A percentile compares a stretch with the other conserved stretches of the same genome.
Conservation (phyloP, 768 basidiomycete species). For the Hypsizygus marmoreus region DNA sequence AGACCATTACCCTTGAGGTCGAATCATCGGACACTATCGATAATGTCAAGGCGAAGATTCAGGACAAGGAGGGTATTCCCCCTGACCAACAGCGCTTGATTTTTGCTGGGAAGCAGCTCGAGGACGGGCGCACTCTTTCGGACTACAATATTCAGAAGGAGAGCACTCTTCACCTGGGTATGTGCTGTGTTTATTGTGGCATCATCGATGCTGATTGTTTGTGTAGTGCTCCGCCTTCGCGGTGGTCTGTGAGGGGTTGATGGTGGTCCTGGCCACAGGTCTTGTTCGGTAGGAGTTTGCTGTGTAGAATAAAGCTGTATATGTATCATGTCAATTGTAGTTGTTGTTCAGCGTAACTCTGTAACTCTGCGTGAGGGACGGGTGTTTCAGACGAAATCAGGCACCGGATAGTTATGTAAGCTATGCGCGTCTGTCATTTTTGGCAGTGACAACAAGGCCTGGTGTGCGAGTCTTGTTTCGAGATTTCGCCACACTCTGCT, state of each 20-base stretch:
- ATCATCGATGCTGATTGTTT: slow-evolving; percentile 12
- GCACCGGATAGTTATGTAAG: slow-evolving; percentile 21
- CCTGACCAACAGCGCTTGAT: slow-evolving; percentile 22
- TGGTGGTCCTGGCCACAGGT: slow-evolving; percentile 4
- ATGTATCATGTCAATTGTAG: background rate
- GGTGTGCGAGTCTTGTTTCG: background rate
- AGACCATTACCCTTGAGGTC: slow-evolving; percentile 19
- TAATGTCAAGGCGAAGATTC: slow-evolving; percentile 22
- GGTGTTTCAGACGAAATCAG: slow-evolving; percentile 11
- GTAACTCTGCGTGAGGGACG: slow-evolving; percentile 13
- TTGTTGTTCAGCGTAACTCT: too few relatives aligned
- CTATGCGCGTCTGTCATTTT: slow-evolving; percentile 22
- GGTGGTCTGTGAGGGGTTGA: slow-evolving; percentile 31
- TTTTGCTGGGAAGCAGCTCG: slow-evolving; percentile 22
- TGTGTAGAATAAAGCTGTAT: background rate
- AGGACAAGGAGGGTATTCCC: slow-evolving; percentile 22
- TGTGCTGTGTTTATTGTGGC: slow-evolving; percentile 13
- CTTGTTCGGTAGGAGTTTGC: slow-evolving; percentile 4
- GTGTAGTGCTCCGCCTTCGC: slow-evolving; percentile 42
- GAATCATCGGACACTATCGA: slow-evolving; percentile 22
- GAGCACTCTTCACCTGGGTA: slow-evolving; percentile 31
- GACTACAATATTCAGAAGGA: slow-evolving; percentile 26
- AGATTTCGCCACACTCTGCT: slow-evolving; percentile 6
- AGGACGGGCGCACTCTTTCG: slow-evolving; percentile 20
- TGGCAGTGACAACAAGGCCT: slow-evolving; percentile 14